Conservation (phyloP, 2,329 filamentous ascomycete genomes). For the Diatrype stigma region DNA sequence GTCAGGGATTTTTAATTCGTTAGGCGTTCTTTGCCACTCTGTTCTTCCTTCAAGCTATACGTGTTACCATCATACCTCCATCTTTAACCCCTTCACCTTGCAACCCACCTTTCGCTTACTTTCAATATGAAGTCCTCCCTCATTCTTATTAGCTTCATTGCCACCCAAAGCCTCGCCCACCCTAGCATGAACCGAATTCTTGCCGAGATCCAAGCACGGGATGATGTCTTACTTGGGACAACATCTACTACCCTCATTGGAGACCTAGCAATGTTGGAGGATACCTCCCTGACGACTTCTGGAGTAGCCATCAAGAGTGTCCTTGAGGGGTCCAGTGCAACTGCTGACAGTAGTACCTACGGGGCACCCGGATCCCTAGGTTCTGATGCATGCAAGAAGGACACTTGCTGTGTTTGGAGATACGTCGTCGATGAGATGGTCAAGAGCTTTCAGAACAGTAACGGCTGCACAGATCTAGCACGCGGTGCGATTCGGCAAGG, state of each 20-base stretch:
- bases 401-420: slow-evolving; percentile 37
- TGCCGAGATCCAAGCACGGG: slow-evolving; percentile 20
- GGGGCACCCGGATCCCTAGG: slow-evolving; percentile 16
- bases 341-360: slow-evolving; percentile 14
- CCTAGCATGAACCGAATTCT: slow-evolving; percentile 20
- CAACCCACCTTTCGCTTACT: not conserved
- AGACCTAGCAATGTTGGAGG: slow-evolving; percentile 14
- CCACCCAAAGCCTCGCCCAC: slow-evolving; percentile 15
- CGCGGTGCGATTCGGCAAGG: slow-evolving; percentile 41
- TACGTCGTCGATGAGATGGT: slow-evolving; percentile 34
- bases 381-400: slow-evolving; percentile 20
- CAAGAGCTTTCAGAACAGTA: slow-evolving; percentile 25
- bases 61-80: not conserved
- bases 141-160: slow-evolving; percentile 10
- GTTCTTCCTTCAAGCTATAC: not conserved
- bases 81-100: not conserved
- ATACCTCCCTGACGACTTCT: slow-evolving; percentile 4
- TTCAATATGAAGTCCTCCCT: slow-evolving; percentile 17
- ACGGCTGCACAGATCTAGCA: slow-evolving; percentile 35
- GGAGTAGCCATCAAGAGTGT: slow-evolving; percentile 20
- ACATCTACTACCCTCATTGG: slow-evolving; percentile 20
- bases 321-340: slow-evolving; percentile 13
- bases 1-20: not conserved
- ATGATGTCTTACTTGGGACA: slow-evolving; percentile 8
- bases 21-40: not conserved